These are phyloP conservation scores for Zasmidium citrigriseum DNA, from an alignment of 2,329 filamentous ascomycete genomes.

Conservation along the genomic window DNA sequence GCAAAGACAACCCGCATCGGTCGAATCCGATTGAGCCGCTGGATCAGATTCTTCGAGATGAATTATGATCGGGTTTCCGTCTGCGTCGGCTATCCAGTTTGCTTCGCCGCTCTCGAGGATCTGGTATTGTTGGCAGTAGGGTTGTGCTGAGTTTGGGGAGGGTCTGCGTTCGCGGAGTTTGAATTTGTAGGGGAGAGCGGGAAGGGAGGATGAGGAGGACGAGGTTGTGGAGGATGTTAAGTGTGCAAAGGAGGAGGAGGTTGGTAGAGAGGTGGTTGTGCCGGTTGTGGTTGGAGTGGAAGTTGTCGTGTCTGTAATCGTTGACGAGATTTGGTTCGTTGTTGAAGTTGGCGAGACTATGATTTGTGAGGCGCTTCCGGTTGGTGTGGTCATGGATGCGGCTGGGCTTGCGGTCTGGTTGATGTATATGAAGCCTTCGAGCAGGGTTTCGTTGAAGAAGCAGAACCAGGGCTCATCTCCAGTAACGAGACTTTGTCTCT, in stretches of 20 bases:
- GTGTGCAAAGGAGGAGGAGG: background rate
- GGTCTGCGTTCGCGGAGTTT: slow-evolving; percentile 66
- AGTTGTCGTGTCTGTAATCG: too few species aligned
- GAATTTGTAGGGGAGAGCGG: slow-evolving; percentile 41
- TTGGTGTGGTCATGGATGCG: slow-evolving; percentile 12
- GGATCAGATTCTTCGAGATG: background rate
- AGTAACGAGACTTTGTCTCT: too few species aligned
- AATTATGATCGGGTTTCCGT: slow-evolving; percentile 23
- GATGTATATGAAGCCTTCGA: slow-evolving; percentile 67
- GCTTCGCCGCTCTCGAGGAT: slow-evolving; percentile 54
- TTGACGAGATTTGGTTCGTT: too few species aligned
- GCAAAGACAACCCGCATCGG: slow-evolving; percentile 32
- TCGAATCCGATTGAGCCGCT: slow-evolving; percentile 33
- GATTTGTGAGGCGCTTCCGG: background rate
- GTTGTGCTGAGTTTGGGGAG: slow-evolving; percentile 36
- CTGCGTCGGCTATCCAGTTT: slow-evolving; percentile 33
- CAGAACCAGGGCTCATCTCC: slow-evolving; percentile 68
- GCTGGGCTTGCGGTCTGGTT: slow-evolving; percentile 38
- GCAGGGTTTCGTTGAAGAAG: slow-evolving; percentile 66
- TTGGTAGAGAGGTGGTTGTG: background rate
- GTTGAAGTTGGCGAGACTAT: too few species aligned
- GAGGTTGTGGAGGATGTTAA: too few species aligned
- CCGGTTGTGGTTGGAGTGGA: background rate
- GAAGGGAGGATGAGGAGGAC: background rate
- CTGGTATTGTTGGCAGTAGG: slow-evolving; percentile 66